Percentiles rank a stretch among this genome's conserved stretches.
Evolutionary conservation across 495 filamentous ascomycete genomes (phyloP).

Genomic region (Chaetomium fimeti): DNA sequence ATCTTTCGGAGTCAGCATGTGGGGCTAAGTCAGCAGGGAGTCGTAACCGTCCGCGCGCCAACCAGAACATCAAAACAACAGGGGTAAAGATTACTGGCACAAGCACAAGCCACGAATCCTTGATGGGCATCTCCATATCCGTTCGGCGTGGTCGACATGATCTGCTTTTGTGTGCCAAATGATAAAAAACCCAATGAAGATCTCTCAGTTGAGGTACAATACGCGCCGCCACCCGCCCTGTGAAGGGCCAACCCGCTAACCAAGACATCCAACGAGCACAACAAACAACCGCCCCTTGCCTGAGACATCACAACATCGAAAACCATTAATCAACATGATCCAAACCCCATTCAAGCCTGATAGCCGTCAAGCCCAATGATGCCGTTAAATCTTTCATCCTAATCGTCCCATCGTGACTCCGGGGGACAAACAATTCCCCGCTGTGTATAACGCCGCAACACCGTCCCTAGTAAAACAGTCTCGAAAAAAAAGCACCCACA

Average conservation of each 20-base stretch:
- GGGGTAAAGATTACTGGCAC: not conserved
- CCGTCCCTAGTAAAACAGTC: conserved; percentile 29
- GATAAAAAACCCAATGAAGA: not conserved
- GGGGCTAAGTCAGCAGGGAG: not conserved
- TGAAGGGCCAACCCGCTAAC: not conserved
- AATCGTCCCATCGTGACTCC: conserved; percentile 32
- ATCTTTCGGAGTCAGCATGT: not conserved
- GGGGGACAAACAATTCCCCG: conserved; percentile 11
- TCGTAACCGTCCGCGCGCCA: not conserved
- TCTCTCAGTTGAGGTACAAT: not conserved
- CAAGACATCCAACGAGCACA: conserved; percentile 8
- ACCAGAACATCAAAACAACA: not conserved
- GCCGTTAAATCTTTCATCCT: conserved; percentile 23
- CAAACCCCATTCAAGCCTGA: conserved; percentile 9
- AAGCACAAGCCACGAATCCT: too few species aligned
- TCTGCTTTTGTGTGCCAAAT: not conserved
- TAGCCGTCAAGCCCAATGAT: conserved; percentile 12
- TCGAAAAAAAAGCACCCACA: conserved; percentile 8
- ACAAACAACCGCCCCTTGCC: conserved; percentile 8
- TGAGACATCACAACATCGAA: conserved; percentile 1
- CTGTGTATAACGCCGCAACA: conserved; percentile 21
- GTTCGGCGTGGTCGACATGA: not conserved
- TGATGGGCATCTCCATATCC: too few species aligned
- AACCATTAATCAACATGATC: conserved; percentile 14
- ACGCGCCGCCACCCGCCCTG: not conserved